Conservation (phyloP, 139 green algal genomes). For the Gonium pectorale region DNA sequence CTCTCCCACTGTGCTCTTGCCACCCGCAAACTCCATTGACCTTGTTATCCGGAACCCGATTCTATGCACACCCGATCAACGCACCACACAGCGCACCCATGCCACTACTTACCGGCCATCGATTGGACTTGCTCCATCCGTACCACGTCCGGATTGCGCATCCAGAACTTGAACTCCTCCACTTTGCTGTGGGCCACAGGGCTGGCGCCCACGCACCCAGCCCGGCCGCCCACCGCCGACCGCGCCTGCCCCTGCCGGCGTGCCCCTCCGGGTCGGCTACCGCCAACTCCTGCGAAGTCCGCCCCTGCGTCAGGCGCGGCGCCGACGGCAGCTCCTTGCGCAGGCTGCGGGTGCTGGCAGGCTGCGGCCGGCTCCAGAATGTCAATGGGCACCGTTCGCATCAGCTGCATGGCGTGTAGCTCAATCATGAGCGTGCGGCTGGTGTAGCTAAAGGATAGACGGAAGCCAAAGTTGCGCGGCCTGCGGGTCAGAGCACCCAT, state of each 20-base stretch:
- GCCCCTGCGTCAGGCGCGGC: neutral
- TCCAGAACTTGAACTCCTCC: conserved; percentile 16
- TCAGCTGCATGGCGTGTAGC: conserved; percentile 11
- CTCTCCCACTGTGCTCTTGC: too few species aligned
- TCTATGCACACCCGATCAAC: too few species aligned
- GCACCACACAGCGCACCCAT: too few species aligned
- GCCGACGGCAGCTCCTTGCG: too few species aligned
- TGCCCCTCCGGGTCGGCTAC: neutral
- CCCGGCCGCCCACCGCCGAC: neutral
- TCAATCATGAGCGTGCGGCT: neutral
- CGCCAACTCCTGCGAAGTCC: neutral
- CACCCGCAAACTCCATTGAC: too few species aligned
- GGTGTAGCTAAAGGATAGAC: conserved; percentile 8
- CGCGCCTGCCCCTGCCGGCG: too few species aligned
- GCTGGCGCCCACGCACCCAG: neutral
- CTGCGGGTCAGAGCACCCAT: too few species aligned
- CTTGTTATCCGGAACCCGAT: too few species aligned
- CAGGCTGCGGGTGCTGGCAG: too few species aligned
- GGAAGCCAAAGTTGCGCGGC: conserved; percentile 19
- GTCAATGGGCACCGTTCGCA: neutral
- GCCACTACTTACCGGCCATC: conserved; percentile 21
- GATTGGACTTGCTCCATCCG: conserved; percentile 32
- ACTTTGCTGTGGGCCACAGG: neutral
- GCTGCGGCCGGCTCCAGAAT: neutral
- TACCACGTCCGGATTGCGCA: conserved; percentile 21